Evolutionary conservation across 1,284 basidiomycete genomes (phyloP).

Genomic region (Sporisorium exsertum): DNA sequence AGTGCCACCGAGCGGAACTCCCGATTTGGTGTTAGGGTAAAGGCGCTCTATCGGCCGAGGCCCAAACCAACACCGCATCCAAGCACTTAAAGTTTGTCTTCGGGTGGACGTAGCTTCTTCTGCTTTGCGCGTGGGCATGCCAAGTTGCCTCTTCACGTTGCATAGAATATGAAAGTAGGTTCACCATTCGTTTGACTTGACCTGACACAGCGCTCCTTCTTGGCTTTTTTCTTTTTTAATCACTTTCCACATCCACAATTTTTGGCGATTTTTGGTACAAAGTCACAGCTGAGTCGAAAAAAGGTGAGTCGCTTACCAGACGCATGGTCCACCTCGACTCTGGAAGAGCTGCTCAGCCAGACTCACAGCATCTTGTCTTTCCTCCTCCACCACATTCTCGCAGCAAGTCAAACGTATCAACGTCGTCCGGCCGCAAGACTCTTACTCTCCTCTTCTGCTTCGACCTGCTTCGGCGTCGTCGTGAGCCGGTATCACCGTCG

Average conservation of each 20-base stretch:
- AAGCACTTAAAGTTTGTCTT: background rate
- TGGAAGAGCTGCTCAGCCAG: background rate
- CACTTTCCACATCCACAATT: constrained; percentile 1
- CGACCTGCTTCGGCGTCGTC: constrained; percentile 19
- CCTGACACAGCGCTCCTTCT: background rate
- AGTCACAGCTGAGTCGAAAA: background rate
- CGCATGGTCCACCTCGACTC: constrained; percentile 6
- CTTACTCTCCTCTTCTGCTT: background rate
- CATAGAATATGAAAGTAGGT: too few relatives aligned
- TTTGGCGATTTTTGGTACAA: background rate
- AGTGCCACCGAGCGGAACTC: background rate
- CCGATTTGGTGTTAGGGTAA: background rate
- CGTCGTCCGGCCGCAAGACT: background rate
- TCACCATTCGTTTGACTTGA: too few relatives aligned
- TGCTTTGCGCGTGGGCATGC: too few relatives aligned
- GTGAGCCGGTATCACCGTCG: constrained; percentile 31
- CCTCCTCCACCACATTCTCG: background rate
- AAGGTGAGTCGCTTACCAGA: background rate
- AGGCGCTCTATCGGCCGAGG: constrained; percentile 18
- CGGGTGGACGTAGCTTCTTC: background rate
- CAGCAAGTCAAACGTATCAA: background rate
- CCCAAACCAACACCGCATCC: background rate
- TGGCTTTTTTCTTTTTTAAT: background rate
- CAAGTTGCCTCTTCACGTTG: too few relatives aligned
- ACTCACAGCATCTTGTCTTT: background rate